Base-by-base conservation (phyloP, 805 yeast species). In the Nadsonia fulvescens region DNA sequence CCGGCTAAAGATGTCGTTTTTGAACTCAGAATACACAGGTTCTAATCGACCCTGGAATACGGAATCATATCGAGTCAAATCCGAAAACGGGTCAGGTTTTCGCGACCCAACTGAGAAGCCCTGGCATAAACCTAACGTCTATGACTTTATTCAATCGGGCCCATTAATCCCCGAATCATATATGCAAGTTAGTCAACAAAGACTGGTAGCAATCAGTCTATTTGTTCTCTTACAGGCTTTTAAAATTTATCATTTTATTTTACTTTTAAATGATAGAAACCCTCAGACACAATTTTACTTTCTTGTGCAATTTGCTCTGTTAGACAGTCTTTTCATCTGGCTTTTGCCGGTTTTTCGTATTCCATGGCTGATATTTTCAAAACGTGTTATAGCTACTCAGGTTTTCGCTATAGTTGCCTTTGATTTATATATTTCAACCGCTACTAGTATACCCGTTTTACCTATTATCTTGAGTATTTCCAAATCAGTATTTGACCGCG, bases 221-320 rank as follows among this genome's bases (percentile, higher is more conserved):
- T 78, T 81, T 43, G 54, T 64, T 2, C 56, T 76, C 17, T 58
- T 86, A n/a, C 95, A 83, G 47, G 66, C 78, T n/a, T 76, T 76
- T 66, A 86, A 89, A 44, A 30, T 78, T 1, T 77, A 75, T 38
- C 92, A 79, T 43, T 48, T 77, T 21, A 50, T 71, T 17, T 45
- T 68, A 12, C 49, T 27, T 17, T 12, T 27, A 14, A 22, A 20
- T 5, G 22, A 20, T 3, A 22, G 13, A 18, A 13, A 14, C 3
- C 21, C 29, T 10, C 18, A 22, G 4, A 25, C 14, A 10, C 29
- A 22, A 10, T 17, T 15, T 10, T 17, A 18, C 3, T 17, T 27
- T 10, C 14, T 27, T 11, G 40, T 73, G 34, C 79, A 81, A 44
- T 83, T 78, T 44, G 55, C 72, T 31, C 42, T 75, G 9, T 49